Evolutionary conservation across 306 rosid genomes (phyloP).

Genomic region (Ormosia semicastrata): DNA sequence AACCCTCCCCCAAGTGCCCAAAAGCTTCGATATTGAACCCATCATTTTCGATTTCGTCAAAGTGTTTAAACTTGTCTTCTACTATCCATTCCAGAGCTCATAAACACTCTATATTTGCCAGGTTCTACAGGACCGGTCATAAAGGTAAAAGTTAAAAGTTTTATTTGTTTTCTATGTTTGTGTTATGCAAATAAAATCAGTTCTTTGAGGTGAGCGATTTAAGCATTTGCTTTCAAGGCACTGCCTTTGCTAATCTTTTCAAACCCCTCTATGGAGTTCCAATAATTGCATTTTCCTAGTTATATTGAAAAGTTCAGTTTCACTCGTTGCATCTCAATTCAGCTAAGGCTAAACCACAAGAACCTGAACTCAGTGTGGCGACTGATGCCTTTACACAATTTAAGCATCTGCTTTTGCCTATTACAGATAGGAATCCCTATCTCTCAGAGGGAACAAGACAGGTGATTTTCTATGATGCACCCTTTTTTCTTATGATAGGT

Average conservation of each 20-base stretch:
- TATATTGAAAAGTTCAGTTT: not conserved
- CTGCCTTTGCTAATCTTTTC: not conserved
- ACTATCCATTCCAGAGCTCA: slow-evolving; percentile 31
- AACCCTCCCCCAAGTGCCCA: slow-evolving; percentile 16
- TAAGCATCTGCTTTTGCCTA: slow-evolving; percentile 86
- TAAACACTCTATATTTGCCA: slow-evolving; percentile 33
- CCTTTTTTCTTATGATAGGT: not conserved
- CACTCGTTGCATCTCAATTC: slow-evolving; percentile 10
- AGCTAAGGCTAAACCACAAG: slow-evolving; percentile 62
- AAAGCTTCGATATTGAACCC: slow-evolving; percentile 29
- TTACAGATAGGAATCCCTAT: slow-evolving; percentile 80
- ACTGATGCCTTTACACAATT: slow-evolving; percentile 63
- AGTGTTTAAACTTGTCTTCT: slow-evolving; percentile 26
- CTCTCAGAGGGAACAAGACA: slow-evolving; percentile 86
- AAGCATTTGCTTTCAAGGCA: not conserved
- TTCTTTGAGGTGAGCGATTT: not conserved
- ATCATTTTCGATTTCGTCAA: slow-evolving; percentile 29
- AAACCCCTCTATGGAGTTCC: not conserved
- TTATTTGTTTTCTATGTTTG: not conserved
- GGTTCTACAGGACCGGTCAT: slow-evolving; percentile 27
- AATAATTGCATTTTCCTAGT: not conserved
- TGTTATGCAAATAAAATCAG: not conserved
- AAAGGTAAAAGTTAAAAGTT: slow-evolving; percentile 19
- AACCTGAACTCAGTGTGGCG: slow-evolving; percentile 52
- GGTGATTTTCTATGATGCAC: slow-evolving; percentile 37